Base-by-base conservation (phyloP, 2,329 filamentous ascomycete genomes). In the Colletotrichum truncatum region DNA sequence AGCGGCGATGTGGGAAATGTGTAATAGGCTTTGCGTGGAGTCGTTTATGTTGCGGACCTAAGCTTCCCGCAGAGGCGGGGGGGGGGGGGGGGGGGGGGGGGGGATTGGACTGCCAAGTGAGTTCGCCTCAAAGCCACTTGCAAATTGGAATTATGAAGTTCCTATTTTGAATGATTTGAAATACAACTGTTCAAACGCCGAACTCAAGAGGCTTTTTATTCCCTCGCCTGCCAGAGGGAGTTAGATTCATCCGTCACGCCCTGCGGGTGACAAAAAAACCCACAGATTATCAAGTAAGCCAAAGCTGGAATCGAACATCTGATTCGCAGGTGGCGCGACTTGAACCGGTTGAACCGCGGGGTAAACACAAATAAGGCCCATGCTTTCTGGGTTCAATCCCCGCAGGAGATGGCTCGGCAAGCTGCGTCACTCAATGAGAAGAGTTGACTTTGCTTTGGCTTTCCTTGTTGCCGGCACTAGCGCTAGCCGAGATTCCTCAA, bases 401-500 rank as follows among this genome's bases (percentile, higher is more conserved):
- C 52, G 52, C 52, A 55, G 26, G 16, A 16, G 23, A 45, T 34
- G 9, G 38, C 52, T 43, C 52, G 38, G 52, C 52, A 39, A 21
- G 41, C n/a, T 34, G 46, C 16, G 34, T n/a, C 32, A 30, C 9
- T 26, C 16, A 25, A 55, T 32, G 32, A 49, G 16, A 48, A 51
- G 28, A 26, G n/a, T 11, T 8, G 18, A 10, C 14, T 48, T 28
- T 30, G 38, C 45, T 53, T n/a, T n/a, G n/a, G n/a, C n/a, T n/a
- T n/a, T 45, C 45, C 18, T 52, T 32, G 45, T 45, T 46, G 36
- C 45, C 54, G 60, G 54, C 46, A 38, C 45, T 26, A 60, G 30
- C 28, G 28, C 28, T 53, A 64, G 61, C 61, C 61, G 61, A 60
- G 53, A 46, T 28, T 46, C n/a, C 55, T 64, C 46, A 53, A 60